Evolutionary conservation across 768 basidiomycete species (phyloP).

Genomic region (Dacryopinax primogenitus): DNA sequence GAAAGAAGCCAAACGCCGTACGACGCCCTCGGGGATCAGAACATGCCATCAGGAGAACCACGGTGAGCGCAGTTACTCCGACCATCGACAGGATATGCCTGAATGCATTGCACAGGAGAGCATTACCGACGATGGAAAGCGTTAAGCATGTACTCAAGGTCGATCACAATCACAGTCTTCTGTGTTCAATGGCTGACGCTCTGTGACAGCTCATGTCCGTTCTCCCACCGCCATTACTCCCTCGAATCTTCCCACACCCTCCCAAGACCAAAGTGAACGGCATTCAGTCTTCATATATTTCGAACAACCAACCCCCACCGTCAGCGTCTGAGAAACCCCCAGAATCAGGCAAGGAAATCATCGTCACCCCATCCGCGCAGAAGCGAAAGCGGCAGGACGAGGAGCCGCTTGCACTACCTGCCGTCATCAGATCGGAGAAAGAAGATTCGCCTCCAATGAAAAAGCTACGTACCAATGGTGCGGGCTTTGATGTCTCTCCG

Average conservation of each 20-base stretch:
- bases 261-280: background rate
- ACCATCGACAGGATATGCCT: background rate
- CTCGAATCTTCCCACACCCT: background rate
- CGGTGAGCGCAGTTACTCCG: background rate
- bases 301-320: background rate
- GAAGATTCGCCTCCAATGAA: background rate
- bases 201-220: conserved; percentile 2
- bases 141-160: conserved; percentile 8
- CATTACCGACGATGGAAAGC: background rate
- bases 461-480: background rate
- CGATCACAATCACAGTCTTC: background rate
- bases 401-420: background rate
- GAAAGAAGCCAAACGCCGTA: background rate
- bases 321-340: background rate
- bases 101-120: background rate
- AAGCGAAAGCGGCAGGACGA: conserved; percentile 2
- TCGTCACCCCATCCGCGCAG: background rate
- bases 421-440: background rate
- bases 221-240: conserved; percentile 1
- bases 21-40: background rate
- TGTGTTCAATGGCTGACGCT: background rate
- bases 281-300: background rate
- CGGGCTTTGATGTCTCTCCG: background rate
- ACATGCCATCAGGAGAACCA: background rate
- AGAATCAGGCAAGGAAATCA: background rate